A percentile compares a stretch with the other conserved stretches of the same genome.
Conservation (phyloP, 2,329 filamentous ascomycete genomes). For the Periconia macrospinosa region DNA sequence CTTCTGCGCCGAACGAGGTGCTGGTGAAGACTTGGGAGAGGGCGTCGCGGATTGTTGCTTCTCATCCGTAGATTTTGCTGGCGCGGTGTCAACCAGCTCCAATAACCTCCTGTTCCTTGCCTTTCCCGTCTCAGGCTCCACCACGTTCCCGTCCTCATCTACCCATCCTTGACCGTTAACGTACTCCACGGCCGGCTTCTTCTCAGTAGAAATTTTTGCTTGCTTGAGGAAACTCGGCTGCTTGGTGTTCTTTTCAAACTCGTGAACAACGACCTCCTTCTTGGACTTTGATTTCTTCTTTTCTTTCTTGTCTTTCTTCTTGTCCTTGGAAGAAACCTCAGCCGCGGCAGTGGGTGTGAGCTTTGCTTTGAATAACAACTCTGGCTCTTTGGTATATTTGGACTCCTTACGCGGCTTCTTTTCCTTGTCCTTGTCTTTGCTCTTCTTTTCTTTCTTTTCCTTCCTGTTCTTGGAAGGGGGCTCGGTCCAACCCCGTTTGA, state of each 20-base stretch:
- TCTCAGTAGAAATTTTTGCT: constrained; percentile 46
- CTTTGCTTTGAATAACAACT: constrained; percentile 83
- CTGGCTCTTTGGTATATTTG: constrained; percentile 77
- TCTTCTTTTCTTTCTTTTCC: constrained; percentile 53
- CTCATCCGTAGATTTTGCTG: constrained; percentile 15
- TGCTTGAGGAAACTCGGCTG: constrained; percentile 79
- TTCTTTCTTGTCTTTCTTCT: constrained; percentile 55
- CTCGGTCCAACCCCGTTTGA: constrained; percentile 90
- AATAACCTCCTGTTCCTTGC: constrained; percentile 35
- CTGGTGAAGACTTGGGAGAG: constrained; percentile 14
- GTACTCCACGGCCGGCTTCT: constrained; percentile 63
- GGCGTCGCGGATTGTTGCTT: constrained; percentile 16
- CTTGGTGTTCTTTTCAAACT: constrained; percentile 84
- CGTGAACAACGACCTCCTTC: constrained; percentile 73
- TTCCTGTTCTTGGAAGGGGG: constrained; percentile 52
- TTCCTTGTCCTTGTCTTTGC: constrained; percentile 56
- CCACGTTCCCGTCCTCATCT: constrained; percentile 73
- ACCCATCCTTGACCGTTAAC: constrained; percentile 89
- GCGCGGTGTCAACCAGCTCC: constrained; percentile 31
- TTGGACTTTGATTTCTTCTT: constrained; percentile 56
- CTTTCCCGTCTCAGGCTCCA: constrained; percentile 59
- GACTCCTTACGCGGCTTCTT: constrained; percentile 65
- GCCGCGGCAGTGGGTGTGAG: constrained; percentile 56
- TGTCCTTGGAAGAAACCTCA: constrained; percentile 42
- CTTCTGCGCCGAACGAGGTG: constrained; percentile 19